A percentile compares a stretch with the other conserved stretches of the same genome.
Conservation (phyloP, 208 protist genomes). For the Acanthamoeba sp. region DNA sequence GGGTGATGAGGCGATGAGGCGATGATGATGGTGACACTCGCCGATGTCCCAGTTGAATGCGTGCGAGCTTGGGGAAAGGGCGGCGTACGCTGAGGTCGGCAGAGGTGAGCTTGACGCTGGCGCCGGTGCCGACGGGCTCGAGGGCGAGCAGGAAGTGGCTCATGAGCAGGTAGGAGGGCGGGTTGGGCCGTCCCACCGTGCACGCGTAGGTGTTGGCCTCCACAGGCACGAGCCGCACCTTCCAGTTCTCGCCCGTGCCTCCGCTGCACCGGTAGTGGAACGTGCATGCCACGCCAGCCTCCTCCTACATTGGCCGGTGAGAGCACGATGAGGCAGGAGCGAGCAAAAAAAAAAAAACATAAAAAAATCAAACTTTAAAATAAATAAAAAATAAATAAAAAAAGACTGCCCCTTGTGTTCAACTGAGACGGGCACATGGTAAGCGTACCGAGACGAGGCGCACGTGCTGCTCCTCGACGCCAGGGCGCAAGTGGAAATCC, state of each 20-base stretch:
- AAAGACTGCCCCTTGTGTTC: too few relatives aligned
- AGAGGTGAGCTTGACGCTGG: neutral
- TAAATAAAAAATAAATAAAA: too few relatives aligned
- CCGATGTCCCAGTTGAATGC: too few relatives aligned
- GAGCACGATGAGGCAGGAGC: too few relatives aligned
- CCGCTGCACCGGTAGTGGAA: slow-evolving; percentile 22
- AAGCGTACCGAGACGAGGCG: slow-evolving; percentile 27
- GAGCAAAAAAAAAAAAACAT: too few relatives aligned
- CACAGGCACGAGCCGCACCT: neutral
- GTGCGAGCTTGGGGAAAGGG: neutral
- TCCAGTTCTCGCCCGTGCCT: slow-evolving; percentile 48
- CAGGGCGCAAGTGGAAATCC: slow-evolving; percentile 35
- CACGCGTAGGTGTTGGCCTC: neutral
- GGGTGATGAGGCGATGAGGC: too few relatives aligned
- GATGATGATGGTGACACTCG: too few relatives aligned
- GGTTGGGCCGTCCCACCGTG: slow-evolving; percentile 1
- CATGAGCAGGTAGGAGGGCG: slow-evolving; percentile 9
- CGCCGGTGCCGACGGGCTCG: neutral
- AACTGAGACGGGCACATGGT: too few relatives aligned
- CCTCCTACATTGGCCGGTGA: slow-evolving; percentile 14
- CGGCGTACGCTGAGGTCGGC: neutral
- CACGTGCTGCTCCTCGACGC: neutral
- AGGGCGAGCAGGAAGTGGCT: neutral
- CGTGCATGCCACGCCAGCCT: neutral
- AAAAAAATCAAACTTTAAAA: too few relatives aligned